Conservation (phyloP, 2,329 filamentous ascomycete species). For the Ceratocystis lukuohia region DNA sequence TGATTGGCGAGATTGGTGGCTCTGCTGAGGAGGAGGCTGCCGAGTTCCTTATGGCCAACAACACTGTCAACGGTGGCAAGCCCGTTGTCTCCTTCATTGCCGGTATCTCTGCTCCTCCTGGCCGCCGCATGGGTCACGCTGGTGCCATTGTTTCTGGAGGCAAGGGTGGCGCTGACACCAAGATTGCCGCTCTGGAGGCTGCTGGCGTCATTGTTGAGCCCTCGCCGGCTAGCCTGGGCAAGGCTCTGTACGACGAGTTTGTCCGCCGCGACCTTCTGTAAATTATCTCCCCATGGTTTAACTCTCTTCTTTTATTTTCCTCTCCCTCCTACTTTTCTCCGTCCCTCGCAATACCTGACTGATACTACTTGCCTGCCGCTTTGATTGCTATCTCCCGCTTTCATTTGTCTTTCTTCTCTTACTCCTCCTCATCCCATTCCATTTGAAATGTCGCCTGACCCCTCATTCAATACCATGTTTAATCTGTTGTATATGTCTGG, state of each 20-base stretch:
- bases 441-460: conserved; percentile 1
- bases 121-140: conserved; percentile 95
- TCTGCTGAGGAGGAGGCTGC: conserved; percentile 96
- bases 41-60: conserved; percentile 85
- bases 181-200: conserved; percentile 86
- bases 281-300: conserved; percentile 22
- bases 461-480: neutral
- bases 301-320: neutral
- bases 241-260: conserved; percentile 89
- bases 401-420: neutral
- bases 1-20: conserved; percentile 99
- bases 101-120: conserved; percentile 91
- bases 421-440: neutral
- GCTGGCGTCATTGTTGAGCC: conserved; percentile 95
- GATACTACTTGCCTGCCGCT: neutral
- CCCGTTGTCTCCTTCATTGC: conserved; percentile 97
- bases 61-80: conserved; percentile 73
- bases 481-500: neutral
- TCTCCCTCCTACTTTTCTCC: neutral
- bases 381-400: neutral
- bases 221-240: conserved; percentile 81
- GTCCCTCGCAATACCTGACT: neutral
- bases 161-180: conserved; percentile 95
- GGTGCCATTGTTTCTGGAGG: conserved; percentile 95
- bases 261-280: conserved; percentile 92